These are phyloP conservation scores for Flaveria linearis DNA, from an alignment of 129 eudicot species.

Conservation along the genomic window DNA sequence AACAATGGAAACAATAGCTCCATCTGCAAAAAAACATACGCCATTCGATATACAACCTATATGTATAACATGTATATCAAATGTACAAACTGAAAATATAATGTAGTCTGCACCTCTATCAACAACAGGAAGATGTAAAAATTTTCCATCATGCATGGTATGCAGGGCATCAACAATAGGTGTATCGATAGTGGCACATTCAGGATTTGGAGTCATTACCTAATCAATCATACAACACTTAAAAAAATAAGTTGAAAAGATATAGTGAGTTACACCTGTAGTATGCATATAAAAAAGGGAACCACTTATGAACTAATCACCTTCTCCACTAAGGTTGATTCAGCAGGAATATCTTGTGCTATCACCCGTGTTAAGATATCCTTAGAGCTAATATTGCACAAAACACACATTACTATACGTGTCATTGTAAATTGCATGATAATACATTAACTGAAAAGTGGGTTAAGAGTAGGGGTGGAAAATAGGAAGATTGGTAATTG, in stretches of 20 bases:
- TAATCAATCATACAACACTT: constrained; percentile 30
- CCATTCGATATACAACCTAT: background rate
- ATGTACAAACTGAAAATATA: constrained; percentile 1
- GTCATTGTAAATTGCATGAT: constrained; percentile 3
- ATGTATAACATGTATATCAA: background rate
- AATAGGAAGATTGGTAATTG: background rate
- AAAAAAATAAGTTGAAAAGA: constrained; percentile 1
- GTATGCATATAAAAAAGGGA: constrained; percentile 9
- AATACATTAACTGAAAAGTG: background rate
- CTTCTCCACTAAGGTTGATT: constrained; percentile 88
- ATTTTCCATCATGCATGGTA: constrained; percentile 97
- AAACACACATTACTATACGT: background rate
- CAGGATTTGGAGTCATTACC: constrained; percentile 99
- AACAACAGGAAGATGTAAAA: constrained; percentile 94
- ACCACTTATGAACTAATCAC: constrained; percentile 35
- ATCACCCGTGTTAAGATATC: constrained; percentile 89
- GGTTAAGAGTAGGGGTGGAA: background rate
- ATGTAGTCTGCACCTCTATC: constrained; percentile 68
- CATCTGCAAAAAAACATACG: constrained; percentile 55
- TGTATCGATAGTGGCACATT: constrained; percentile 86
- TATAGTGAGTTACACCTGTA: background rate
- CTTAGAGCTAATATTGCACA: constrained; percentile 53
- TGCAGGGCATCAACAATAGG: constrained; percentile 97
- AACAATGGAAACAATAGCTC: constrained; percentile 73
- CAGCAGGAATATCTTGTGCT: constrained; percentile 80